These are phyloP conservation scores for Periconia digitata DNA, from an alignment of 2,329 filamentous ascomycete genomes.

Conservation along the genomic window DNA sequence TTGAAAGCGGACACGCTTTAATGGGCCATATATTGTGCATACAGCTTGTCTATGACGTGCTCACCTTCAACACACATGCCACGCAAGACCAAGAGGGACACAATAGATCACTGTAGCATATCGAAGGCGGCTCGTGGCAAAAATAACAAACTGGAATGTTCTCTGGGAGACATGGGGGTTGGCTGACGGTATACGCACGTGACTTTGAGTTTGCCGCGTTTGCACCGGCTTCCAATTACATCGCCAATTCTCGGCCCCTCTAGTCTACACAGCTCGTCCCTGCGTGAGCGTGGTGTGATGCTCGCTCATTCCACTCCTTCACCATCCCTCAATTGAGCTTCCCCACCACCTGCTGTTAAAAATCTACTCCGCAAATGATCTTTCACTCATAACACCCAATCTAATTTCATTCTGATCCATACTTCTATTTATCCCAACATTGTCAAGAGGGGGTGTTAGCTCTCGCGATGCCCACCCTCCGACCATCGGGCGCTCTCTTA, in stretches of 20 bases:
- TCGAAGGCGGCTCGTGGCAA: too few relatives aligned
- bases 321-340: neutral
- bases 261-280: too few relatives aligned
- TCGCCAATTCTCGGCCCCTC: too few relatives aligned
- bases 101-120: too few relatives aligned
- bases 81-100: too few relatives aligned
- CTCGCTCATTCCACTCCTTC: neutral
- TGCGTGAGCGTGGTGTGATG: constrained; percentile 36
- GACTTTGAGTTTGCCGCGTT: constrained; percentile 9
- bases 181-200: neutral
- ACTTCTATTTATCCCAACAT: too few relatives aligned
- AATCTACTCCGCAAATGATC: neutral
- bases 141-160: too few relatives aligned
- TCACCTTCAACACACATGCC: too few relatives aligned
- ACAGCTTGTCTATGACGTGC: too few relatives aligned
- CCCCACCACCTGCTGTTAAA: neutral
- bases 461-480: constrained; percentile 37
- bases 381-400: neutral
- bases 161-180: neutral
- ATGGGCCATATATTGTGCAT: too few relatives aligned
- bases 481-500: constrained; percentile 24
- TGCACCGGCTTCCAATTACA: constrained; percentile 13
- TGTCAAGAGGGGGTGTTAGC: too few relatives aligned
- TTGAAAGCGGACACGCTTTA: too few relatives aligned
- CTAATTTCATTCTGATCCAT: neutral